Evolutionary conservation across 331 rosid genomes (phyloP), one percentile per base, ranked within the genome.

Genomic region (Spiraea crenata): DNA sequence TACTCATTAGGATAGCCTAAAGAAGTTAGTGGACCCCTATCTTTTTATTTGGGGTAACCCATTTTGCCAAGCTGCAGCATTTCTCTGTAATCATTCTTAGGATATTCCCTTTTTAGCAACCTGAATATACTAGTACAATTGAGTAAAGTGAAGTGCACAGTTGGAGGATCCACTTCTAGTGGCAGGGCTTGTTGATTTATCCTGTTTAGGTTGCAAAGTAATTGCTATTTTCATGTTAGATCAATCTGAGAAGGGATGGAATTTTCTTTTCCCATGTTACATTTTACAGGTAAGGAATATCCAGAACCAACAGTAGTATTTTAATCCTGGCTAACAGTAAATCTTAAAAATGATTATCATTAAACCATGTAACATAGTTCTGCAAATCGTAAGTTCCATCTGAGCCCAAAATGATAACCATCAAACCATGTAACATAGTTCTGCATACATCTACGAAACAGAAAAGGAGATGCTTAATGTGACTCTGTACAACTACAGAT

Each of bases 401-500:
- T 0, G 38, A 31, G 40, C 5, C 61, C 31, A 56, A n/a, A n/a
- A 25, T 25, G 31, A 25, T 25, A 25, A 25, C 31, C 31, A 25
- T 25, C 31, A 25, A 25, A 25, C 31, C 2, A 42, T 10, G 9
- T 42, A 42, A 42, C 46, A 17, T 51, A 51, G 7, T 51, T 17
- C 7, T 51, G 31, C 57, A 51, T 6, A 51, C 17, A 17, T 16
- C 51, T 57, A 49, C 51, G 54, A 35, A 17, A 76, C 19, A 44
- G 74, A 67, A 69, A 57, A 39, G 57, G 71, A 58, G 50, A 62
- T 57, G 69, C 55, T 56, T 69, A 20, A 39, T 60, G 40, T 42
- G 65, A 57, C 39, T 35, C 50, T 60, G 14, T 74, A 14, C 66
- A 16, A 61, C 73, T 81, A 63, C 87, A 93, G 98, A 61, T 93